These are phyloP conservation scores for Alternaria sp. DNA, from an alignment of 2,329 filamentous ascomycete species.

Conservation along the genomic window DNA sequence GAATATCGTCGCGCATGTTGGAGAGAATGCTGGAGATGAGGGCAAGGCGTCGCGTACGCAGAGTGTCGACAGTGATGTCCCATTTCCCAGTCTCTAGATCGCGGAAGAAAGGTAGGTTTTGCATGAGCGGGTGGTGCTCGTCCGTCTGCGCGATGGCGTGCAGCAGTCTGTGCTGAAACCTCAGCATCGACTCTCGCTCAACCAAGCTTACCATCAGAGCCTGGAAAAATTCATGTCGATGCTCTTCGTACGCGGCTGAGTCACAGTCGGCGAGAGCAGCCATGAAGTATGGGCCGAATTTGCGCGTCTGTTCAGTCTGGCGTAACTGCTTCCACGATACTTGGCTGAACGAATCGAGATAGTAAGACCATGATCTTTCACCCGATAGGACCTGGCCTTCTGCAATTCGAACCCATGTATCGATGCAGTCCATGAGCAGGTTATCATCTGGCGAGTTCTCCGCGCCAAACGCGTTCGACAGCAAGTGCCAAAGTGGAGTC, in stretches of 20 bases:
- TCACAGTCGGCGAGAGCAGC: constrained; percentile 50
- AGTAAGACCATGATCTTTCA: constrained; percentile 61
- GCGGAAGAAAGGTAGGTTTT: constrained; percentile 63
- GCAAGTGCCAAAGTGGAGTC: constrained; percentile 58
- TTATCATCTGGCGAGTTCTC: constrained; percentile 60
- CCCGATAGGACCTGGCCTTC: constrained; percentile 54
- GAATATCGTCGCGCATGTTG: constrained; percentile 63
- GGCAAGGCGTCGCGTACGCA: constrained; percentile 60
- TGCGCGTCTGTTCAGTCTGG: constrained; percentile 54
- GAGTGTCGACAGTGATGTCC: constrained; percentile 58
- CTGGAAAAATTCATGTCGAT: constrained; percentile 57
- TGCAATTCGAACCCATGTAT: constrained; percentile 62
- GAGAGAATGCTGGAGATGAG: constrained; percentile 63
- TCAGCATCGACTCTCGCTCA: constrained; percentile 65
- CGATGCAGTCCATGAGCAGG: constrained; percentile 58
- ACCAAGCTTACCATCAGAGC: constrained; percentile 63
- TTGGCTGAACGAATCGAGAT: constrained; percentile 60
- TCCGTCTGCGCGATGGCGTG: constrained; percentile 59
- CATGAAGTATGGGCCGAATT: constrained; percentile 55
- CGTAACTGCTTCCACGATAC: constrained; percentile 58
- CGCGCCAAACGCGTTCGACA: constrained; percentile 68
- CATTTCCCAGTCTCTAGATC: constrained; percentile 48
- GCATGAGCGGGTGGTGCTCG: constrained; percentile 55
- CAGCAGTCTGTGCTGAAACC: constrained; percentile 66
- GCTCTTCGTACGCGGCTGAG: constrained; percentile 49